Percentiles rank a stretch among this genome's conserved stretches.
Conservation (phyloP, 1,284 basidiomycete genomes). For the Trichosporon sp. region DNA sequence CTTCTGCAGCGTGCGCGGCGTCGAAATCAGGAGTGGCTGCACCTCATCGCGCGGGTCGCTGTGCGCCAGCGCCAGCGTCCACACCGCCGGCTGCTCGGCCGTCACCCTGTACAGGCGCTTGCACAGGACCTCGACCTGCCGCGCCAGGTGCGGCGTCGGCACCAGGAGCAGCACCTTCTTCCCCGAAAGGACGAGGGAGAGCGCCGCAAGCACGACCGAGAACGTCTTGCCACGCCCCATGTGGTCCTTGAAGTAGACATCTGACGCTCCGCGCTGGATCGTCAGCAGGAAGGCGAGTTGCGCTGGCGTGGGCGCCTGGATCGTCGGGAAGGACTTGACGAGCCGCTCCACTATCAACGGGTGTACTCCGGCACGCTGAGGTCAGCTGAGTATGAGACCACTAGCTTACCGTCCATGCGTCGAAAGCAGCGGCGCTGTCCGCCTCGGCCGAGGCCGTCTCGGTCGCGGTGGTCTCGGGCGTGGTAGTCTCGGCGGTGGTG, state of each 20-base stretch:
- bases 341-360: constrained; percentile 5
- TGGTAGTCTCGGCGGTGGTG: not conserved
- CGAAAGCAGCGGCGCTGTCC: not conserved
- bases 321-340: constrained; percentile 22
- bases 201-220: constrained; percentile 25
- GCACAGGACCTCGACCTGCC: constrained; percentile 24
- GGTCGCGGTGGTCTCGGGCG: not conserved
- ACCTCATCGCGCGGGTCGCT: not conserved
- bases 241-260: constrained; percentile 33
- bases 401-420: constrained; percentile 17
- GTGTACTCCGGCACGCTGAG: constrained; percentile 13
- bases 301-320: constrained; percentile 28
- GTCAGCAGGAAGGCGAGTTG: constrained; percentile 32
- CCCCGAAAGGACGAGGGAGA: constrained; percentile 16
- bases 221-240: constrained; percentile 38
- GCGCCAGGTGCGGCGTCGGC: constrained; percentile 30
- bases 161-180: constrained; percentile 24
- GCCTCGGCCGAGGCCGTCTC: too few relatives aligned
- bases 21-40: constrained; percentile 23
- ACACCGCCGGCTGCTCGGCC: not conserved
- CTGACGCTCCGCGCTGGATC: constrained; percentile 23
- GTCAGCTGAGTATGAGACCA: not conserved
- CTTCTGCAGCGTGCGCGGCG: constrained; percentile 15
- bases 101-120: not conserved
- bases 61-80: not conserved